A percentile compares a stretch with the other conserved stretches of the same genome.
Evolutionary conservation across 805 yeast species (phyloP).

Genomic region (Kodamaea leandrae): DNA sequence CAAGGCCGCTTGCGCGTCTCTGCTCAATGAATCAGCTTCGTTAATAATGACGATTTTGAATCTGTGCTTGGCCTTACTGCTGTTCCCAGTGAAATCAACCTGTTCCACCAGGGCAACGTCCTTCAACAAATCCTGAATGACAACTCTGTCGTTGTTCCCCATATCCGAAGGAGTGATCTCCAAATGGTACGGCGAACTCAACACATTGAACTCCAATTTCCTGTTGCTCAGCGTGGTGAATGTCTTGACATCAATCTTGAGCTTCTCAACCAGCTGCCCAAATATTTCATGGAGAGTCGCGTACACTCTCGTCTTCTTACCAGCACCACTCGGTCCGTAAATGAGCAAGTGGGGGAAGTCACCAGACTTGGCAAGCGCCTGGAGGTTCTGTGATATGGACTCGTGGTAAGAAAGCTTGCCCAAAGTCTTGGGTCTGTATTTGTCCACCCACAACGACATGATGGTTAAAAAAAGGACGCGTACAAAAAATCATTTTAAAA

Average conservation of each 20-base stretch:
- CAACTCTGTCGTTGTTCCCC: conserved; percentile 94
- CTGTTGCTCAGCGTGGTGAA: conserved; percentile 72
- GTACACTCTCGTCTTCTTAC: conserved; percentile 90
- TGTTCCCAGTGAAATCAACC: conserved; percentile 66
- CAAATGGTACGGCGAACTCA: conserved; percentile 86
- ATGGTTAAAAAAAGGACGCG: conserved; percentile 11
- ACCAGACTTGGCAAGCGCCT: conserved; percentile 61
- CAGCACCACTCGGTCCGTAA: conserved; percentile 96
- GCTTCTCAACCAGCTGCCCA: conserved; percentile 76
- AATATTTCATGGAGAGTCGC: conserved; percentile 75
- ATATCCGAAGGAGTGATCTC: conserved; percentile 97
- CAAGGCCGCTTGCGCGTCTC: conserved; percentile 95
- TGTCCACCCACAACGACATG: conserved; percentile 97
- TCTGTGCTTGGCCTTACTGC: conserved; percentile 42
- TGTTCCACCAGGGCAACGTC: conserved; percentile 95
- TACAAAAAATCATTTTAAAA: background rate
- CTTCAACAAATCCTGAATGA: conserved; percentile 88
- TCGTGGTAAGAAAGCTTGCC: conserved; percentile 64
- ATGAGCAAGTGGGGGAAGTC: conserved; percentile 92
- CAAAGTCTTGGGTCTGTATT: conserved; percentile 75
- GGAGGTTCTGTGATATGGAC: conserved; percentile 59
- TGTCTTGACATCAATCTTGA: conserved; percentile 84
- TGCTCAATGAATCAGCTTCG: conserved; percentile 83
- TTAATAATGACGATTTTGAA: conserved; percentile 83
- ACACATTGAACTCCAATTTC: conserved; percentile 86